Conservation (phyloP, 495 filamentous ascomycete species). For the Trichoderma erinaceum region DNA sequence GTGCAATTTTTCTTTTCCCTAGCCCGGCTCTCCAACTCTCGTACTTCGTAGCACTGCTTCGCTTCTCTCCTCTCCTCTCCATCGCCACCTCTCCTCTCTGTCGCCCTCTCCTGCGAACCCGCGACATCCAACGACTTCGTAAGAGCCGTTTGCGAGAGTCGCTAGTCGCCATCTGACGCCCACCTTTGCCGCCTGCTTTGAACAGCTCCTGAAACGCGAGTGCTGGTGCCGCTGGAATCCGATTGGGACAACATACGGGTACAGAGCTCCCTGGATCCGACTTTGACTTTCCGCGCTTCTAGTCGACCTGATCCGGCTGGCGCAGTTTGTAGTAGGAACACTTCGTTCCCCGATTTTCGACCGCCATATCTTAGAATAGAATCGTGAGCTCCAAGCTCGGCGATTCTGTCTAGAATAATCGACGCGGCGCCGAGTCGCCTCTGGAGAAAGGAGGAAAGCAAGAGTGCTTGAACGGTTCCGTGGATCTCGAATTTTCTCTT, state of each 20-base stretch:
- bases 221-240: background rate
- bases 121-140: background rate
- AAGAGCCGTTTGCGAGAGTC: slow-evolving; percentile 1
- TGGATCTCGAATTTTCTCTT: background rate
- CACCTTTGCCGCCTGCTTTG: background rate
- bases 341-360: background rate
- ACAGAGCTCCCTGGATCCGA: background rate
- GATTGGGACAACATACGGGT: background rate
- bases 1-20: slow-evolving; percentile 13
- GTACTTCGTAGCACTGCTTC: background rate
- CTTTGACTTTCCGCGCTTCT: background rate
- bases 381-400: background rate
- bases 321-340: background rate
- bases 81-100: slow-evolving; percentile 14
- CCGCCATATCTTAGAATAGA: background rate
- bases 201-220: background rate
- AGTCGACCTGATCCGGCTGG: background rate
- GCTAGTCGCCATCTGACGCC: background rate
- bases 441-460: background rate
- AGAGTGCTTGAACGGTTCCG: background rate
- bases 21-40: slow-evolving; percentile 8
- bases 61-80: background rate
- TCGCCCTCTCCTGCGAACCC: background rate
- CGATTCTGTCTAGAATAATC: background rate
- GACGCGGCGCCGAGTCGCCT: background rate